phyloP scores from a whole-genome alignment of 192 early-diverging fungal species.

The Backusella liffmaniae region DNA sequence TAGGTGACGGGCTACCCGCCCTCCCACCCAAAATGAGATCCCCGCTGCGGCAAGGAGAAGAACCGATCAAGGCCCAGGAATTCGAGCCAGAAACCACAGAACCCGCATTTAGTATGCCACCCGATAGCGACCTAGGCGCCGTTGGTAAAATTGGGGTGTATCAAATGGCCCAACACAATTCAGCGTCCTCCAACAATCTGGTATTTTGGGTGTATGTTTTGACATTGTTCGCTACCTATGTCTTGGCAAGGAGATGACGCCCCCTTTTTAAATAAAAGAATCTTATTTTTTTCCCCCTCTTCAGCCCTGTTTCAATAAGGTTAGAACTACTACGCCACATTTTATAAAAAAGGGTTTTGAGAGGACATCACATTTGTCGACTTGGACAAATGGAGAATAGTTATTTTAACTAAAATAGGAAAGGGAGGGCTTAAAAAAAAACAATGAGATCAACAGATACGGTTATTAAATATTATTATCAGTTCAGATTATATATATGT shows the following conservation, averaged over 20 bases:
- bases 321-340: background rate
- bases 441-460: background rate
- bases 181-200: background rate
- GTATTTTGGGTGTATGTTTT: background rate
- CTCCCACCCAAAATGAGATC: background rate
- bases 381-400: background rate
- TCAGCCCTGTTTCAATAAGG: background rate
- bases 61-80: background rate
- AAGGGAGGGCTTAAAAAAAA: background rate
- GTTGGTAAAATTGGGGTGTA: slow-evolving; percentile 8
- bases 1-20: background rate
- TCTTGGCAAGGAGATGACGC: background rate
- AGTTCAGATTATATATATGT: background rate
- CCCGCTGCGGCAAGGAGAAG: background rate
- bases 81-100: background rate
- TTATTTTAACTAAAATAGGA: background rate
- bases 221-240: background rate
- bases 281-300: background rate
- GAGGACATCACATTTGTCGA: background rate
- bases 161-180: background rate
- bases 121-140: background rate
- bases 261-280: no score
- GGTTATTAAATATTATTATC: background rate
- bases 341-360: background rate
- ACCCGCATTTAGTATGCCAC: background rate